Base-by-base conservation (phyloP, 306 rosid species). In the Clitoria ternatea region DNA sequence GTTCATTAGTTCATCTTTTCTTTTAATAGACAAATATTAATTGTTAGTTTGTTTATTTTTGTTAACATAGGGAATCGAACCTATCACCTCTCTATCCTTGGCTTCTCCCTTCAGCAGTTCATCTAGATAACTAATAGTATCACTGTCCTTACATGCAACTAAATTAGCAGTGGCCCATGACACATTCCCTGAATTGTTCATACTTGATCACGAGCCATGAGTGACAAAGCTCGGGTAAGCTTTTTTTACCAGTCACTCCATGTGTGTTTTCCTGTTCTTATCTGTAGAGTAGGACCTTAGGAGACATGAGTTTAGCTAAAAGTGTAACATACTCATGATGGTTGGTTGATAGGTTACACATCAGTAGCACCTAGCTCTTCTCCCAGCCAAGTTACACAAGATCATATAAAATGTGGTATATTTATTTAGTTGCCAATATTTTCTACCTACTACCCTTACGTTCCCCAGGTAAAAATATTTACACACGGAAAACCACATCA, bases 211-310 rank as follows among this genome's bases (percentile, higher is more conserved):
- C 23, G 65, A 35, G 49, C 35, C 64, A 35, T 49, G 15, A 50
- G 6, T 47, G 65, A 65, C 75, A 66, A 48, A 45, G 57, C 27
- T 59, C 13, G 8, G 44, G 45, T 48, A 50, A 59, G 66, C 20
- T 72, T 66, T 72, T 44, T 67, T 39, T 42, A 67, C 67, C 67
- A 12, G 68, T 60, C 76, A 60, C 66, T 29, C 76, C 62, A 79
- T 74, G 76, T 61, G 73, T 43, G 15, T 44, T 66, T 66, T 61
- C 49, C 61, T 60, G 70, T 73, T 74, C 69, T 47, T 32, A 43
- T 67, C 22, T 73, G 44, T 35, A 61, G 15, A 45, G 55, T 73
- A 52, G 71, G 71, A 48, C 55, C 44, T 3, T 15, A 79, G 61
- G 54, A 52, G 67, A 39, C 26, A 43, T 49, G 60, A 32, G 26